Evolutionary conservation across 2,329 filamentous ascomycete species (phyloP), one percentile per base, ranked within the genome.

Genomic region (Apiospora koreana): DNA sequence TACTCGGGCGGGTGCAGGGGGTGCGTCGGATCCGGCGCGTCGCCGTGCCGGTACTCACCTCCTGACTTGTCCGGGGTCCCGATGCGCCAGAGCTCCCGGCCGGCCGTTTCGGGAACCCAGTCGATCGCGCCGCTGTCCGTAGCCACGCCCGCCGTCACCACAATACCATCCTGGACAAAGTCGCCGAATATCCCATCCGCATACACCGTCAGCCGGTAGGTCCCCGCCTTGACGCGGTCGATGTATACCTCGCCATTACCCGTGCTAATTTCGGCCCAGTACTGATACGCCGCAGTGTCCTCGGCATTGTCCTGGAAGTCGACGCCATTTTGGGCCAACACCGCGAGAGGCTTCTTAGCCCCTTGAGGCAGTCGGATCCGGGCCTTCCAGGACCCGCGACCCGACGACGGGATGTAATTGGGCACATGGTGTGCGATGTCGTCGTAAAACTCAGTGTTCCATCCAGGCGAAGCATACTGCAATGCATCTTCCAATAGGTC

Each of bases 371-470:
- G 83, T 6, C 82, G 76, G 23, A 90, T 80, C 1, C 82, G 82
- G 3, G 85, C 84, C 68, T 85, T 82, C 75, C 86, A 87, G 3
- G 81, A 84, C 18, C 86, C 86, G 28, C 89, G 83, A 14, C 81
- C 78, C 16, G 82, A 81, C 1, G 86, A 86, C 0, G 88, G 84
- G 0, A 89, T 83, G 72, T 90, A 90, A 71, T 88, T 89, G 1
- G 88, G 84, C 0, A 91, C 86, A 68, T 89, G 82, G 43, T 85
- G 77, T 9, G 89, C 87, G 67, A 92, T 91, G 1, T 85, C 84
- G 75, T 92, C 89, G 78, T 92, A 92, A 77, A 92, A 92, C 4
- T 84, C 83, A 5, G 82, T 79, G 67, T 89, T 88, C 88, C 88
- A 91, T 64, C 80, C 80, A 0, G 86, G 84, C 46, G 83, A 80